Base-by-base conservation (phyloP, 768 basidiomycete species). In the Leccinellum luteum region DNA sequence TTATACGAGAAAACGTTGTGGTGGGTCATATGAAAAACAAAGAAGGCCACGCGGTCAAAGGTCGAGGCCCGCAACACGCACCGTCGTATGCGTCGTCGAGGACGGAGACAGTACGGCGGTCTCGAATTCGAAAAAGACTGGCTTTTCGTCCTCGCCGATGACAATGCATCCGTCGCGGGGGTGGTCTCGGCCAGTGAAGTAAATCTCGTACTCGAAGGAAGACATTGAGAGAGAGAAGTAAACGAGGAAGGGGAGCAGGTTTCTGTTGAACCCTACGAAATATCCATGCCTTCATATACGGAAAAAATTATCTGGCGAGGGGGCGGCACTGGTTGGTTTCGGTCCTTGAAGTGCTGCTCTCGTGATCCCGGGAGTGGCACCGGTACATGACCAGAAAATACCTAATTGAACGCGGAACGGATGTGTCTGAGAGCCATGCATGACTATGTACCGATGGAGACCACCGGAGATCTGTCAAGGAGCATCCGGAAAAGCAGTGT, bases 111-210 rank as follows among this genome's bases (percentile, higher is more conserved):
- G 15, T 35, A 54, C 4, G 52, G 77, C 74, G 12, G 88, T 90
- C 67, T 85, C 82, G 70, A 90, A 89, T 66, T 79, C 81, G 68
- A 85, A 82, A 74, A 82, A 86, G 63, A 87, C 71, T 1, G 81
- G 81, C 61, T 75, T 79, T 31, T 74, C 75, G 71, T 82, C 83
- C 65, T 85, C 81, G 41, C 87, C 86, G 62, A 89, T 88, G 74
- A 89, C 73, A 57, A 84, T 78, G 67, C 84, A 86, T 57, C 77
- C 79, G 56, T 81, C 65, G 54, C 87, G 82, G 47, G 87, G 86
- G 74, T 90, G 81, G 69, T 85, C 84, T 66, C 76, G 76, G 55
- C 86, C 85, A 48, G 86, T 85, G 77, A 89, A 90, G 73, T 81
- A 88, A 32, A 90, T 72, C 66, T 81, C 74, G 70, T 78, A 86